Percentiles rank a stretch among this genome's conserved stretches.
Evolutionary conservation across 2,329 filamentous ascomycete species (phyloP).

Genomic region (Chrysoporthe puriensis): DNA sequence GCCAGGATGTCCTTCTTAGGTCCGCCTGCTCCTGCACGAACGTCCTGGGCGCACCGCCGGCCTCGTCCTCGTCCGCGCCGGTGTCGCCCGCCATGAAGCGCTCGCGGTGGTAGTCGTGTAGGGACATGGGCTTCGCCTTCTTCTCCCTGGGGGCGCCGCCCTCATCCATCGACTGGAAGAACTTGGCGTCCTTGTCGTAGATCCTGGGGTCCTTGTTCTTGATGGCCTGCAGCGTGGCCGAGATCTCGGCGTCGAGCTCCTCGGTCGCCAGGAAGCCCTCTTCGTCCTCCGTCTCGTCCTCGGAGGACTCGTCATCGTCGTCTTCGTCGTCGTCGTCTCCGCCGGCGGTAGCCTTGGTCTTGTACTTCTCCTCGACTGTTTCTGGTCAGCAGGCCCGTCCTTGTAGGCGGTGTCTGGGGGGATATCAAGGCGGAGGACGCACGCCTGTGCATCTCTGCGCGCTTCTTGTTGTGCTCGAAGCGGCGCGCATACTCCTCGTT

Average conservation of each 20-base stretch:
- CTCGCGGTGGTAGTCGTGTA: slow-evolving; percentile 90
- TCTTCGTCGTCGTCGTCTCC: slow-evolving; percentile 53
- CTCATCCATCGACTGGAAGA: slow-evolving; percentile 71
- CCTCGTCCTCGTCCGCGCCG: slow-evolving; percentile 58
- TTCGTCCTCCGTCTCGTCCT: slow-evolving; percentile 86
- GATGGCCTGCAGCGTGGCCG: slow-evolving; percentile 84
- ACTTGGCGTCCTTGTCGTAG: slow-evolving; percentile 79
- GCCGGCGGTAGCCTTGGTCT: slow-evolving; percentile 41
- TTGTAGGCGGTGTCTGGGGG: too few relatives aligned
- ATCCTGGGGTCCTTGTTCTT: slow-evolving; percentile 88
- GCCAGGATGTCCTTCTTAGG: slow-evolving; percentile 77
- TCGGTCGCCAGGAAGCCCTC: slow-evolving; percentile 85
- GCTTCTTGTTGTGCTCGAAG: slow-evolving; percentile 97
- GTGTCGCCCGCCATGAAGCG: slow-evolving; percentile 77
- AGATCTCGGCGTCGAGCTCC: slow-evolving; percentile 83
- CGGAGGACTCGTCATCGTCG: slow-evolving; percentile 67
- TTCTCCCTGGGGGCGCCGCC: slow-evolving; percentile 49
- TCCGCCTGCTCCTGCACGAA: slow-evolving; percentile 89
- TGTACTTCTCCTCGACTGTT: slow-evolving; percentile 87
- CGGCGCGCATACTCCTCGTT: slow-evolving; percentile 87
- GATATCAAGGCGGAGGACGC: slow-evolving; percentile 39
- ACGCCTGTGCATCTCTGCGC: slow-evolving; percentile 80
- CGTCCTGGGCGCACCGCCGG: slow-evolving; percentile 60
- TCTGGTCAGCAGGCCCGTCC: slow-evolving; percentile 25
- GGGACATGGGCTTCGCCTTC: slow-evolving; percentile 81